Conservation (phyloP, 768 basidiomycete genomes). For the Agaricus blazei region DNA sequence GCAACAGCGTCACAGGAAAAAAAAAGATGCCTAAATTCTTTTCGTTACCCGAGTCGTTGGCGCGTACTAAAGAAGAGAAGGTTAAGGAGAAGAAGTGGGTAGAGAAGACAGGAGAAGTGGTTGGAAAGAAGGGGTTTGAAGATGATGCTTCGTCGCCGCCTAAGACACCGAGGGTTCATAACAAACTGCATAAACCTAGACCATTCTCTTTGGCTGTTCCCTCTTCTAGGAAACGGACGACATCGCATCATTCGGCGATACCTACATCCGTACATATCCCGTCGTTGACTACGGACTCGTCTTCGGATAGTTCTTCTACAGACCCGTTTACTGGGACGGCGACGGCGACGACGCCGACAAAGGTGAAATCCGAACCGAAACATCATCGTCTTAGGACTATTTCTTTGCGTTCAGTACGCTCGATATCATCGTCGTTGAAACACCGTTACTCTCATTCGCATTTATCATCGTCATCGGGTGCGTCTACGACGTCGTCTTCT, state of each 20-base stretch:
- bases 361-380: neutral
- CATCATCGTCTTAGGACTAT: neutral
- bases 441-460: neutral
- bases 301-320: neutral
- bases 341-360: neutral
- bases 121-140: neutral
- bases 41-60: neutral
- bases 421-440: slow-evolving; percentile 4
- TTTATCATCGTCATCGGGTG: slow-evolving; percentile 1
- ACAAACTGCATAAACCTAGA: slow-evolving; percentile 8
- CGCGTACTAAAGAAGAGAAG: neutral
- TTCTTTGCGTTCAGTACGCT: slow-evolving; percentile 10
- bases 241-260: neutral
- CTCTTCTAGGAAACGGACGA: slow-evolving; percentile 5
- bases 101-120: neutral
- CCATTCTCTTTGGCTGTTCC: slow-evolving; percentile 4
- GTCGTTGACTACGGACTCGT: neutral
- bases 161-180: neutral
- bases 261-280: neutral
- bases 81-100: neutral
- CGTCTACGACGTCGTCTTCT: slow-evolving; percentile 1
- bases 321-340: neutral
- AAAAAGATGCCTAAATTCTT: slow-evolving; percentile 2
- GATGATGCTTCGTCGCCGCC: neutral
- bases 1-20: neutral